Percentiles rank a stretch among this genome's conserved stretches.
phyloP scores from a whole-genome alignment of 371 early-diverging fungal genomes.

The Mycotypha africana region DNA sequence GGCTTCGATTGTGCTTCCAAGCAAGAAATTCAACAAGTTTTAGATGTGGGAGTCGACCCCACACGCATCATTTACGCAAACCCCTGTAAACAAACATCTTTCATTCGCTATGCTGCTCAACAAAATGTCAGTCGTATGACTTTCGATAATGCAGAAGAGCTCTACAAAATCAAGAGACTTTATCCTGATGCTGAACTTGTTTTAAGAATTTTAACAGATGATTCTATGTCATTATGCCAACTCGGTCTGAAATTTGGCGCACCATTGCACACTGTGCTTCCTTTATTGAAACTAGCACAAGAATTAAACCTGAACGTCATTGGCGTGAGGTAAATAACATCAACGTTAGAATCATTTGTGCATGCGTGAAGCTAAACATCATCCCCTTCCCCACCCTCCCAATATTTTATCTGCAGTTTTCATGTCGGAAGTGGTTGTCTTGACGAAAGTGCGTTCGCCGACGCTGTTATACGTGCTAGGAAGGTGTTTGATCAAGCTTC shows the following conservation, averaged over 20 bases:
- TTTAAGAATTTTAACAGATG: conserved; percentile 93
- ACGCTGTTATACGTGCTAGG: conserved; percentile 85
- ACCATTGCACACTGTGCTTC: conserved; percentile 59
- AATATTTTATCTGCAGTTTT: conserved; percentile 46
- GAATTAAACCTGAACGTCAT: conserved; percentile 82
- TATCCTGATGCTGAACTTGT: conserved; percentile 85
- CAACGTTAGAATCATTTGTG: no score
- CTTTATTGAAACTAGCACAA: conserved; percentile 70
- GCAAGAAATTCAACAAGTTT: conserved; percentile 81
- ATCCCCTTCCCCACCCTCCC: no score
- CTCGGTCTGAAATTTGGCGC: conserved; percentile 97
- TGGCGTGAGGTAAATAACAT: conserved; percentile 63
- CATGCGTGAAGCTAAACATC: no score
- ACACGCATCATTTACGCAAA: conserved; percentile 93
- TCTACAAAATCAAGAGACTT: conserved; percentile 82
- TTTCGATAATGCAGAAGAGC: conserved; percentile 96
- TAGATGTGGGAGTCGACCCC: conserved; percentile 75
- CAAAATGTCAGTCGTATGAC: conserved; percentile 89
- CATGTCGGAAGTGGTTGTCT: conserved; percentile 96
- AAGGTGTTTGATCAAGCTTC: conserved; percentile 83
- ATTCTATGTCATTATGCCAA: conserved; percentile 87
- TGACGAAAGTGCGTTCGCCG: conserved; percentile 85
- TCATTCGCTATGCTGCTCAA: conserved; percentile 78
- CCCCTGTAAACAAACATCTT: conserved; percentile 96
- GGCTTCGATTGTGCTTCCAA: conserved; percentile 95